A percentile compares a stretch with the other conserved stretches of the same genome.
These are phyloP conservation scores for Ophiobolus disseminans DNA, from an alignment of 2,329 filamentous ascomycete species.

Conservation along the genomic window DNA sequence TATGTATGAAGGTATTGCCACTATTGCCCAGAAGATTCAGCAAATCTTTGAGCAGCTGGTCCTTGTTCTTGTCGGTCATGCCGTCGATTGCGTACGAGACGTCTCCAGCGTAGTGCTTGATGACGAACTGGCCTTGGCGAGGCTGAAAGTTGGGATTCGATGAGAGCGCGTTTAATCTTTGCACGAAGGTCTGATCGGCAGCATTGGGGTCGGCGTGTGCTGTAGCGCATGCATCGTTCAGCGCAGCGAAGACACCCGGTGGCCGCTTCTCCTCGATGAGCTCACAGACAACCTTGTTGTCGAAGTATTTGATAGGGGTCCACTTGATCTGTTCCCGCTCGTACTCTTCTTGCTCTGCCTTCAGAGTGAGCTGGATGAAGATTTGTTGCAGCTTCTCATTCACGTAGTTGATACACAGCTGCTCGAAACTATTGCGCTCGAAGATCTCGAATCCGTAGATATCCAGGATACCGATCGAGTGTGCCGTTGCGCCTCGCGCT, in stretches of 20 bases:
- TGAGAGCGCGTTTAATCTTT: slow-evolving; percentile 86
- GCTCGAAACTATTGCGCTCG: slow-evolving; percentile 97
- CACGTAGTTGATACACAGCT: slow-evolving; percentile 99
- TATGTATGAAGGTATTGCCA: slow-evolving; percentile 84
- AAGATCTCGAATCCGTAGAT: slow-evolving; percentile 99
- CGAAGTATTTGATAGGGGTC: slow-evolving; percentile 99
- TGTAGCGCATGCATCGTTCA: slow-evolving; percentile 99
- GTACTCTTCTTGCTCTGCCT: slow-evolving; percentile 98
- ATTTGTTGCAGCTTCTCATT: slow-evolving; percentile 99
- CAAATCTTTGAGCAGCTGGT: slow-evolving; percentile 92
- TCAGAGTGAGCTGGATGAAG: slow-evolving; percentile 96
- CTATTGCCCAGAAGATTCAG: slow-evolving; percentile 85
- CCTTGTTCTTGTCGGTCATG: slow-evolving; percentile 99
- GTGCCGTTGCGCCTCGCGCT: slow-evolving; percentile 75
- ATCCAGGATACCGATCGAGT: slow-evolving; percentile 95
- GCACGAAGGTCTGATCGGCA: slow-evolving; percentile 95
- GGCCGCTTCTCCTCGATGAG: slow-evolving; percentile 92
- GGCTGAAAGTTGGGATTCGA: slow-evolving; percentile 88
- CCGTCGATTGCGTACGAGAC: slow-evolving; percentile 93
- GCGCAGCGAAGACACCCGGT: slow-evolving; percentile 88
- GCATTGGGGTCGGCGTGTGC: slow-evolving; percentile 94
- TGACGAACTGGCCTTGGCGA: slow-evolving; percentile 93
- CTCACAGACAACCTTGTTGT: slow-evolving; percentile 98
- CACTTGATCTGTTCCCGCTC: slow-evolving; percentile 94
- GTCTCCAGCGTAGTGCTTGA: slow-evolving; percentile 98